Evolutionary conservation across 306 rosid species (phyloP), one percentile per base, ranked within the genome.

Genomic region (Quercus robur): DNA sequence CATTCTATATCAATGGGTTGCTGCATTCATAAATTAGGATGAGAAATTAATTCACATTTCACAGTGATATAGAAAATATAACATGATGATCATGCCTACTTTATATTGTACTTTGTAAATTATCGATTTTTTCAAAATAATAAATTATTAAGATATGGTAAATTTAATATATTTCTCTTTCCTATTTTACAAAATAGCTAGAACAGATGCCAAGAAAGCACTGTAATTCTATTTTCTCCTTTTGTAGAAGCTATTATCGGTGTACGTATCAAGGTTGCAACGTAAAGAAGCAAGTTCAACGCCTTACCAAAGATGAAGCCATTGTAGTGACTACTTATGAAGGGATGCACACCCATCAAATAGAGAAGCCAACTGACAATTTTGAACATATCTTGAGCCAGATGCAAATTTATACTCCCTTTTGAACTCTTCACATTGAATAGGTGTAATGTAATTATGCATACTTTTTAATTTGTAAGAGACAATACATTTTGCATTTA

Each of bases 211-310:
- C 31, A 75, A 17, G 23, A 12, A 61, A 61, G 2, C 30, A 7
- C 28, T 0, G 2, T 61, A 18, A n/a, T 61, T 23, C 6, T 23
- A 61, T 33, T 17, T 67, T 31, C 51, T 17, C 5, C 30, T 3
- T 35, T 4, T 85, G 82, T 75, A 94, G 97, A 84, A 92, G 98
- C 89, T 94, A 94, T 84, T 94, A 94, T 67, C 74, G 98, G 74
- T 94, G 98, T 73, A 92, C 98, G 5, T 84, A 88, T 77, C 90
- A 90, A 86, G 97, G 94, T 18, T 94, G 98, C 88, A 88, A 91
- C 64, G 97, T 94, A 74, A 94, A 94, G 89, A 94, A 94, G 78
- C 98, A 94, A 90, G 97, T 94, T 0, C 97, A 94, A 75, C 85
- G 98, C 44, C 81, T 92, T 72, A 92, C 90, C 15, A 86, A 85